Percentiles rank a stretch among this genome's conserved stretches.
phyloP scores from a whole-genome alignment of 148 eudicot species.

The Amaranthus palmeri region DNA sequence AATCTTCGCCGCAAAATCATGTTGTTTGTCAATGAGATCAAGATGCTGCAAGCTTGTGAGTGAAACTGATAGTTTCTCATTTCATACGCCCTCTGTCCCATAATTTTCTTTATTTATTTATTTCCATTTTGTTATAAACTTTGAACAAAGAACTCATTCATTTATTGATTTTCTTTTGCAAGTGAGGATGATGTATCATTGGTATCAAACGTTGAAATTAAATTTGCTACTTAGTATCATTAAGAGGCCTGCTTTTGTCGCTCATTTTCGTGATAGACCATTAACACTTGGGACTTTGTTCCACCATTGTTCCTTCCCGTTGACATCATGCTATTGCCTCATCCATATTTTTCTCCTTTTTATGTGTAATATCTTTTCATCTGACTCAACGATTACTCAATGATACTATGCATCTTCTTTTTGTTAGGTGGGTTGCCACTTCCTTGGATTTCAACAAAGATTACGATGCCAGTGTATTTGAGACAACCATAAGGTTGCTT shows the following conservation, averaged over 20 bases:
- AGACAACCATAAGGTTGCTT: constrained; percentile 99
- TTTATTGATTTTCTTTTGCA: too few species aligned
- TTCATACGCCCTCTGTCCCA: too few species aligned
- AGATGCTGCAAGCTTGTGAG: background rate
- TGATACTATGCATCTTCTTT: constrained; percentile 20
- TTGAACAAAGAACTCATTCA: too few species aligned
- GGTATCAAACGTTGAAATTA: too few species aligned
- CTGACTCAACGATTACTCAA: background rate
- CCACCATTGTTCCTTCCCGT: background rate
- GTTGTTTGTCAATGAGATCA: background rate
- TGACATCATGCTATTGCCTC: background rate
- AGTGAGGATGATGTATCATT: too few species aligned
- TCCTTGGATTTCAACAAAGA: constrained; percentile 92
- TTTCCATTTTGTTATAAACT: too few species aligned
- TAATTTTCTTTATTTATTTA: too few species aligned
- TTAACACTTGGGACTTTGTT: background rate
- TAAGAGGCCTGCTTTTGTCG: too few species aligned
- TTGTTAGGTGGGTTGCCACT: constrained; percentile 83
- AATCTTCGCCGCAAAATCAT: background rate
- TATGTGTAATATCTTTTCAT: background rate
- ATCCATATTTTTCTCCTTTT: background rate
- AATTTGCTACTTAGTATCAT: too few species aligned
- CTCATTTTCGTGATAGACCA: too few species aligned
- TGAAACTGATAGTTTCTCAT: background rate
- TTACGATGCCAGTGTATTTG: constrained; percentile 95